Conservation (phyloP, 345 rosid species). For the Stellera chamaejasme region DNA sequence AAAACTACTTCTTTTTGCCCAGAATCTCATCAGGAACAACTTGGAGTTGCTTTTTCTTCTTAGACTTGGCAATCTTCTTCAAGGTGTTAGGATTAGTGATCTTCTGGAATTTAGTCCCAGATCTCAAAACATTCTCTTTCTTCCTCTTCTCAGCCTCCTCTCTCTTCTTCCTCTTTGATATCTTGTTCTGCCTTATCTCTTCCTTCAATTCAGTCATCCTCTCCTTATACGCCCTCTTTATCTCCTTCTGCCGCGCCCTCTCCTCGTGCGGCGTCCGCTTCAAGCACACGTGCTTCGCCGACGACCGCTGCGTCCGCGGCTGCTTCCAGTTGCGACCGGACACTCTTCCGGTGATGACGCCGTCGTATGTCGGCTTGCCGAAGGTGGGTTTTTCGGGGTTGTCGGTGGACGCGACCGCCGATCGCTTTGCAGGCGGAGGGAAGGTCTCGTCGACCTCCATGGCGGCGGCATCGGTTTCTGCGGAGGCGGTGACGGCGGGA, state of each 20-base stretch:
- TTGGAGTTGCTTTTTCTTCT: slow-evolving; percentile 72
- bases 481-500: slow-evolving; percentile 9
- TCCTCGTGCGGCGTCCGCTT: slow-evolving; percentile 49
- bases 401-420: slow-evolving; percentile 59
- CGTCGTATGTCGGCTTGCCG: slow-evolving; percentile 73
- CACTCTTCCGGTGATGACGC: slow-evolving; percentile 86
- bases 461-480: slow-evolving; percentile 19
- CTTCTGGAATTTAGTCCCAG: slow-evolving; percentile 77
- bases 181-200: slow-evolving; percentile 69
- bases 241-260: slow-evolving; percentile 59
- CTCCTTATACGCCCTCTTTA: slow-evolving; percentile 71
- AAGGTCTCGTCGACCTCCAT: slow-evolving; percentile 46
- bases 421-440: slow-evolving; percentile 62
- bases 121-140: slow-evolving; percentile 64
- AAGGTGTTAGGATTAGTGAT: slow-evolving; percentile 77
- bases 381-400: slow-evolving; percentile 60
- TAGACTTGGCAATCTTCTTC: slow-evolving; percentile 71
- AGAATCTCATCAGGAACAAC: slow-evolving; percentile 58
- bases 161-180: slow-evolving; percentile 70
- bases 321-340: slow-evolving; percentile 87
- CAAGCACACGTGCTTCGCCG: slow-evolving; percentile 57
- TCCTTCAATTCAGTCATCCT: slow-evolving; percentile 75
- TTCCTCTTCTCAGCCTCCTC: slow-evolving; percentile 93
- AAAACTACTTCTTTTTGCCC: slow-evolving; percentile 15
- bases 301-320: slow-evolving; percentile 55